These are phyloP conservation scores for Chytriomyces confervae DNA, from an alignment of 192 early-diverging fungal genomes.

Conservation along the genomic window DNA sequence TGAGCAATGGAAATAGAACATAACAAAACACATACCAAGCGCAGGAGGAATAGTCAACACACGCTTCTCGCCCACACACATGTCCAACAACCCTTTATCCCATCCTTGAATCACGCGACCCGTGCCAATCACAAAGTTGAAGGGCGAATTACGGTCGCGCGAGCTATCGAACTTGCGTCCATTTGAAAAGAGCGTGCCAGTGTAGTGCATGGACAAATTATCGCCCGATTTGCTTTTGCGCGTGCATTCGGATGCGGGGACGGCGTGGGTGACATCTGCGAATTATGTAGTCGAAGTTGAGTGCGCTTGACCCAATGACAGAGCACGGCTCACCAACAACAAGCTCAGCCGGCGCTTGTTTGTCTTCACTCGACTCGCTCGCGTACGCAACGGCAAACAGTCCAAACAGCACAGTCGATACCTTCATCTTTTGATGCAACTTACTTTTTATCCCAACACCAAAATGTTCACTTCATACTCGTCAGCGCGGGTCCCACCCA, in stretches of 20 bases:
- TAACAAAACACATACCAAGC: conserved; percentile 35
- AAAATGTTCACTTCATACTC: not conserved
- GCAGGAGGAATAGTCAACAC: conserved; percentile 73
- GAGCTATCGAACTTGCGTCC: conserved; percentile 79
- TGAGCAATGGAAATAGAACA: conserved; percentile 5
- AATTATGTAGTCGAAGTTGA: no score
- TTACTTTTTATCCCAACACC: no score
- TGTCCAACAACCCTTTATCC: conserved; percentile 71
- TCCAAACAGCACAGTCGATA: no score
- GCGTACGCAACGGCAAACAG: no score
- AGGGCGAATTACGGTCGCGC: conserved; percentile 65
- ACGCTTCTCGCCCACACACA: conserved; percentile 79
- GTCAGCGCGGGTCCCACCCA: not conserved
- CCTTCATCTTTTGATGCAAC: no score
- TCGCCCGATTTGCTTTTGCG: conserved; percentile 47
- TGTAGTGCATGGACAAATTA: conserved; percentile 39
- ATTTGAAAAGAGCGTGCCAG: conserved; percentile 29
- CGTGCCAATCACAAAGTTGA: conserved; percentile 75
- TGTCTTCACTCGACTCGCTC: no score
- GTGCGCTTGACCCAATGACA: no score
- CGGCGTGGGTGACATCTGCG: conserved; percentile 21
- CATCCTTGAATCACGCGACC: conserved; percentile 78
- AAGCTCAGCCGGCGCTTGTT: no score
- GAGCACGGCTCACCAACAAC: no score
- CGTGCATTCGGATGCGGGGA: conserved; percentile 61